phyloP scores from a whole-genome alignment of 1,139 yeast species.

The Hansenula lynferdii region DNA sequence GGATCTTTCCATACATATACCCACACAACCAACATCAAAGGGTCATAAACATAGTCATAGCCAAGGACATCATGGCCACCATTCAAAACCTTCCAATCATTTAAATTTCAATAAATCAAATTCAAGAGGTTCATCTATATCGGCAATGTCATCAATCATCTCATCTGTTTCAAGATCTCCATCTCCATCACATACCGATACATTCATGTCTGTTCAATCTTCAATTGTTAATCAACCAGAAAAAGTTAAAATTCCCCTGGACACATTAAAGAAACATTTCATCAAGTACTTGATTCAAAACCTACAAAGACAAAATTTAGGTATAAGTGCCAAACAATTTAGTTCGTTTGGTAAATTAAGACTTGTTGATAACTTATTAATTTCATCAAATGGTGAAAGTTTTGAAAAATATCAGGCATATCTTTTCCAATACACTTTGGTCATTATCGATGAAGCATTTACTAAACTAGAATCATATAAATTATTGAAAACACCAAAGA shows the following conservation, averaged over 20 bases:
- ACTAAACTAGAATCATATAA: constrained; percentile 6
- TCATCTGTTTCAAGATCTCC: constrained; percentile 29
- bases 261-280: no score
- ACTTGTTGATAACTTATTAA: constrained; percentile 26
- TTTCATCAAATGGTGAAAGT: constrained; percentile 16
- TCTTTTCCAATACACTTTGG: constrained; percentile 22
- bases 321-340: constrained; percentile 12
- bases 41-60: no score
- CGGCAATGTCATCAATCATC: constrained; percentile 32
- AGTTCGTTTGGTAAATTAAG: constrained; percentile 29
- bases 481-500: constrained; percentile 9
- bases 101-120: constrained; percentile 8
- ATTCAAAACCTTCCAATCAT: background rate
- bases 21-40: no score
- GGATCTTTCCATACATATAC: constrained; percentile 17
- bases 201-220: constrained; percentile 4
- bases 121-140: constrained; percentile 33
- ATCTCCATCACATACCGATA: constrained; percentile 17
- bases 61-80: no score
- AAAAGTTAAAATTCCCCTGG: no score
- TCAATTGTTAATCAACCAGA: no score
- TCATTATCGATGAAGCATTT: constrained; percentile 11
- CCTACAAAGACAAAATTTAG: no score
- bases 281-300: no score
- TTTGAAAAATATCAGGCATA: constrained; percentile 25